Evolutionary conservation across 2,329 filamentous ascomycete species (phyloP).

Genomic region (Pseudocercospora crystallina): DNA sequence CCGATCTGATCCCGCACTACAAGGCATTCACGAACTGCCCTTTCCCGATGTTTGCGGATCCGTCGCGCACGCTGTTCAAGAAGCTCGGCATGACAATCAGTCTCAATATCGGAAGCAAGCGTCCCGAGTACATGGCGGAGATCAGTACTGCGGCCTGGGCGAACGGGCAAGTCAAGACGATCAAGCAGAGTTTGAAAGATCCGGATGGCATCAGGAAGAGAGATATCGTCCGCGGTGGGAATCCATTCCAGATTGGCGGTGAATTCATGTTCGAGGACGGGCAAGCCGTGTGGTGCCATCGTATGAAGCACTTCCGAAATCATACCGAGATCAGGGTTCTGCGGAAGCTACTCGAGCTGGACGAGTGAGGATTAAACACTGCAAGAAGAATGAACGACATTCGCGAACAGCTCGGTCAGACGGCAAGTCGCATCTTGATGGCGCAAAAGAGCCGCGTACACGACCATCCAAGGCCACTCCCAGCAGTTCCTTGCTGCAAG

Average conservation of each 20-base stretch:
- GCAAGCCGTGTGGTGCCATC: conserved; percentile 42
- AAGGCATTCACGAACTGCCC: conserved; percentile 37
- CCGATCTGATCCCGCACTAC: conserved; percentile 39
- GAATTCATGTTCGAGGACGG: conserved; percentile 45
- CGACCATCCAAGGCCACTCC: too few species aligned
- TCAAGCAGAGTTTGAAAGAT: conserved; percentile 28
- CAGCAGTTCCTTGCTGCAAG: too few species aligned
- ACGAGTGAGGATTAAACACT: conserved; percentile 23
- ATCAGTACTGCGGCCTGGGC: conserved; percentile 33
- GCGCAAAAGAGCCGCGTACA: too few species aligned
- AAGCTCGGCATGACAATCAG: conserved; percentile 36
- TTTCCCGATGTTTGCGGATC: conserved; percentile 41
- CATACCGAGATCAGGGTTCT: conserved; percentile 39
- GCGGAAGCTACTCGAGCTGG: conserved; percentile 38
- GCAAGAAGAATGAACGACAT: neutral
- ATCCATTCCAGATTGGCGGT: conserved; percentile 41
- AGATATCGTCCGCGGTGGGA: conserved; percentile 37
- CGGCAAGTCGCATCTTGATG: too few species aligned
- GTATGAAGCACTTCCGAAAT: conserved; percentile 40
- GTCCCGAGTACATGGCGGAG: conserved; percentile 41
- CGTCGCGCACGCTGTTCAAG: conserved; percentile 36
- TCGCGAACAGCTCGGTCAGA: too few species aligned
- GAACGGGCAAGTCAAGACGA: conserved; percentile 32
- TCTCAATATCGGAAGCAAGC: conserved; percentile 33
- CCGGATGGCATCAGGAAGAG: conserved; percentile 33